A percentile compares a stretch with the other conserved stretches of the same genome.
Conservation (phyloP, 345 rosid species). For the Camelina neglecta region DNA sequence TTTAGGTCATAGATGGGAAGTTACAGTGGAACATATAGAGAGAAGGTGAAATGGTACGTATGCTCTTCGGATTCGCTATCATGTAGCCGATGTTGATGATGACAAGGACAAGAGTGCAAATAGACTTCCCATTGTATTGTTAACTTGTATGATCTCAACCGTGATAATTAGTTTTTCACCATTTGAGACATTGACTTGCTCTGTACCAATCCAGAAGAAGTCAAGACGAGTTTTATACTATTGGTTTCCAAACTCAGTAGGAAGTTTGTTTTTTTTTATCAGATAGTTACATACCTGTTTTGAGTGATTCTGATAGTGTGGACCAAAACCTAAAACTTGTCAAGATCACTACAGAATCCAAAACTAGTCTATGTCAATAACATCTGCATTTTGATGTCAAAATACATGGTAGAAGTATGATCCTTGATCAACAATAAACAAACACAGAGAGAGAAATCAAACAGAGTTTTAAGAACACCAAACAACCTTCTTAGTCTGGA, state of each 20-base stretch:
- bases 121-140: neutral
- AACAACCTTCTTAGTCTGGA: neutral
- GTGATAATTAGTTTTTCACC: neutral
- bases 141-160: no score
- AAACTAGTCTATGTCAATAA: no score
- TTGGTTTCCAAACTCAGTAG: no score
- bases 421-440: no score
- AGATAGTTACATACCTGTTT: neutral
- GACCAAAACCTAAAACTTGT: neutral
- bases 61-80: constrained; percentile 89
- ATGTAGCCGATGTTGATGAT: constrained; percentile 69
- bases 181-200: neutral
- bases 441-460: no score
- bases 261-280: no score
- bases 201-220: neutral
- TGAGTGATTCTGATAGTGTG: neutral
- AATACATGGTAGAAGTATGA: no score
- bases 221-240: neutral
- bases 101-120: neutral
- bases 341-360: no score
- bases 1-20: constrained; percentile 76
- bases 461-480: no score
- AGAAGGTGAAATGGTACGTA: constrained; percentile 87
- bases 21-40: constrained; percentile 71
- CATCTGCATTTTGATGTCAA: no score